Percentiles rank a stretch among this genome's conserved stretches.
phyloP scores from a whole-genome alignment of 257 asterid genomes.

The Solanum megistacrolobum region DNA sequence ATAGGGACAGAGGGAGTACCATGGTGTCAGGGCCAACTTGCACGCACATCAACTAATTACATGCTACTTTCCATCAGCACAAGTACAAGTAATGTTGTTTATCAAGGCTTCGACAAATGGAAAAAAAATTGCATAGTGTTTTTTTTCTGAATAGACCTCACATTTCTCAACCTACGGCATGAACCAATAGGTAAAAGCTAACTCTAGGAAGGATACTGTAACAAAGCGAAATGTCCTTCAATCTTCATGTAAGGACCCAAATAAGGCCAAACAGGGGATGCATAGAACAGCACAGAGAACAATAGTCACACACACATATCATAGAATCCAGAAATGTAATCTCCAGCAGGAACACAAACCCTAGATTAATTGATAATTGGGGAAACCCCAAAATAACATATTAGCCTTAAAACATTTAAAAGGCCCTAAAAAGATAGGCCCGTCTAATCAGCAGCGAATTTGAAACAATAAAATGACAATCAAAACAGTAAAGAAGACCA shows the following conservation, averaged over 20 bases:
- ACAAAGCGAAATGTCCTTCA: neutral
- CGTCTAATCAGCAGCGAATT: neutral
- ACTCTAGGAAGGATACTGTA: neutral
- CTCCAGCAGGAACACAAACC: neutral
- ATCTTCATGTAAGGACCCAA: neutral
- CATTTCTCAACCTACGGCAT: neutral
- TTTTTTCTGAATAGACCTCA: neutral
- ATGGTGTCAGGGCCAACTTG: neutral
- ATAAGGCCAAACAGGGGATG: neutral
- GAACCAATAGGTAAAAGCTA: neutral
- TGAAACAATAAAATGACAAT: neutral
- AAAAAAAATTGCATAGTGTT: neutral
- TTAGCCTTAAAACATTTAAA: neutral
- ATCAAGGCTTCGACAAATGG: neutral
- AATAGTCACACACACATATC: neutral
- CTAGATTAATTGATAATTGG: neutral
- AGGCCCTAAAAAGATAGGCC: neutral
- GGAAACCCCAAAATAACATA: neutral
- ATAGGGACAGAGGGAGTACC: too few species aligned
- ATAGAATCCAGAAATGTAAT: neutral
- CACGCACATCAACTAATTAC: neutral
- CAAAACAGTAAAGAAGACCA: neutral
- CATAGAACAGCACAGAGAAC: neutral
- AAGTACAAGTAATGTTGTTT: neutral
- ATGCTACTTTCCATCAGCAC: neutral